Evolutionary conservation across 1,284 basidiomycete genomes (phyloP).

Genomic region (Meripilus lineatus): DNA sequence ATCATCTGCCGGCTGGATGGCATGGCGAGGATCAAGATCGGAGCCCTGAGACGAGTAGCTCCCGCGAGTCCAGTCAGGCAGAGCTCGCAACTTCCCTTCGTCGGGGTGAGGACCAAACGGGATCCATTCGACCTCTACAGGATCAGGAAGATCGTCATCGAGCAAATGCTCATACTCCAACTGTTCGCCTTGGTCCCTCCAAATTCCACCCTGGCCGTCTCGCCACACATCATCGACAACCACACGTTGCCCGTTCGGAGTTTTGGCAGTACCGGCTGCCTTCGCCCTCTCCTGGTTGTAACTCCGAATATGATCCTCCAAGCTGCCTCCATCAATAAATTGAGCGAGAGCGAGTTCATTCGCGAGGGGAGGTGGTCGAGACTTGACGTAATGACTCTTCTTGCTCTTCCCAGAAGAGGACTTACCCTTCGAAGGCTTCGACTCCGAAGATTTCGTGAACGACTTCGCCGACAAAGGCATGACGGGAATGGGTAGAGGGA

Average conservation of each 20-base stretch:
- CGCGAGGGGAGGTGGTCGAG: slow-evolving; percentile 45
- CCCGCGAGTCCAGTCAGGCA: slow-evolving; percentile 23
- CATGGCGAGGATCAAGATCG: slow-evolving; percentile 43
- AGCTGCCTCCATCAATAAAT: slow-evolving; percentile 56
- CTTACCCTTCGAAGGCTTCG: slow-evolving; percentile 4
- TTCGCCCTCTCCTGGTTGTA: slow-evolving; percentile 51
- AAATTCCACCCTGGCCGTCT: slow-evolving; percentile 57
- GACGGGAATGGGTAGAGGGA: slow-evolving; percentile 1
- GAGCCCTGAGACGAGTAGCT: slow-evolving; percentile 48
- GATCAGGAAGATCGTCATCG: slow-evolving; percentile 19
- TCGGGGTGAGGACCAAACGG: slow-evolving; percentile 21
- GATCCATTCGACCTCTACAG: slow-evolving; percentile 20
- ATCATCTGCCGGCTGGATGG: slow-evolving; percentile 36
- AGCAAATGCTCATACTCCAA: slow-evolving; percentile 62
- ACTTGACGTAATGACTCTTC: slow-evolving; percentile 37
- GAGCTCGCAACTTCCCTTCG: slow-evolving; percentile 34
- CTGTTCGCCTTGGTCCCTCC: slow-evolving; percentile 67
- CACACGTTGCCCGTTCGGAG: slow-evolving; percentile 23
- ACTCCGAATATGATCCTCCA: slow-evolving; percentile 52
- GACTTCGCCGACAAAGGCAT: slow-evolving; percentile 7
- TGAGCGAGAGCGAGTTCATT: slow-evolving; percentile 65
- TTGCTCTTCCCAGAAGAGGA: slow-evolving; percentile 26
- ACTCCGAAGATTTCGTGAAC: slow-evolving; percentile 16
- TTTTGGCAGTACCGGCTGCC: slow-evolving; percentile 25
- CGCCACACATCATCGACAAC: slow-evolving; percentile 49